Evolutionary conservation across 139 green algal genomes (phyloP).

Genomic region (Microglena sp.): DNA sequence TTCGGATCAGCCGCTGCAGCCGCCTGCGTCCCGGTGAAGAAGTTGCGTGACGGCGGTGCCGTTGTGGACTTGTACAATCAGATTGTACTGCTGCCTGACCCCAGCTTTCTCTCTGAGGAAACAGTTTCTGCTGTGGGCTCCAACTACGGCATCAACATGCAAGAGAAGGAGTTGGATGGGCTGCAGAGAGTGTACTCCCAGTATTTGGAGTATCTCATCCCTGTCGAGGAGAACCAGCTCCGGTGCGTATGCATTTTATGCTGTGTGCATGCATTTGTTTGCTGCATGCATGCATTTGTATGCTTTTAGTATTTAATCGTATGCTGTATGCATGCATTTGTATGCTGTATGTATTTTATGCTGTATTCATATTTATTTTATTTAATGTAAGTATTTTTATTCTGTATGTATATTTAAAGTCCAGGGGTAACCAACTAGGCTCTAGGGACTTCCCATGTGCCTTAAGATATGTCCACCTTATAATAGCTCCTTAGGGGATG

Average conservation of each 20-base stretch:
- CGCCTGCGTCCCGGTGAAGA: constrained; percentile 35
- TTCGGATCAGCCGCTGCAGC: constrained; percentile 35
- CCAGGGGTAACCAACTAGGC: too few species aligned
- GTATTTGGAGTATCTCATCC: constrained; percentile 6
- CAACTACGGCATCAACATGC: constrained; percentile 64
- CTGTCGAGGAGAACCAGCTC: constrained; percentile 1
- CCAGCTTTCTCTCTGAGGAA: constrained; percentile 36
- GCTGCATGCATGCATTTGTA: too few species aligned
- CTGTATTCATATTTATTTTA: too few species aligned
- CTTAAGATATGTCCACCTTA: too few species aligned
- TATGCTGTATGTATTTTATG: too few species aligned
- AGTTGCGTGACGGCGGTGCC: constrained; percentile 50
- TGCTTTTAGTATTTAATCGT: too few species aligned
- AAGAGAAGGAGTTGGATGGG: constrained; percentile 29
- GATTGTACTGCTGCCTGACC: constrained; percentile 53
- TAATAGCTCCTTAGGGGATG: too few species aligned
- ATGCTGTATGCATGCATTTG: too few species aligned
- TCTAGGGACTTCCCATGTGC: too few species aligned
- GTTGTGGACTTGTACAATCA: constrained; percentile 66
- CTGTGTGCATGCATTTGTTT: not conserved
- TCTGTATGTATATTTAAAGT: too few species aligned
- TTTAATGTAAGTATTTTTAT: too few species aligned
- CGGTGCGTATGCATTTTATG: not conserved
- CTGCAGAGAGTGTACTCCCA: constrained; percentile 8
- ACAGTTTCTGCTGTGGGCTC: constrained; percentile 45